Percentiles rank a stretch among this genome's conserved stretches.
phyloP scores from a whole-genome alignment of 805 yeast species.

The Maudiozyma turicensis region DNA sequence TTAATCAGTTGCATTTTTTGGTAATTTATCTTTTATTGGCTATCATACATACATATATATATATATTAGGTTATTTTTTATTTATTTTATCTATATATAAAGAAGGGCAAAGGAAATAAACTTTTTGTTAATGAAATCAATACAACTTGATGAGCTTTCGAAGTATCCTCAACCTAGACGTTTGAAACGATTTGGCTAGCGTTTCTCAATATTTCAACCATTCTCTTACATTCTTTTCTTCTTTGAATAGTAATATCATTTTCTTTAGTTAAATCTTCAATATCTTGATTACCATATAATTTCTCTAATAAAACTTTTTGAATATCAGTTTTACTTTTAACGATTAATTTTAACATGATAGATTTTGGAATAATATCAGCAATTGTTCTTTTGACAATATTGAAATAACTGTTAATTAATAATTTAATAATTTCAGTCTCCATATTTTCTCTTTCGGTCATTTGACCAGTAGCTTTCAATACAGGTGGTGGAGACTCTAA shows the following conservation, averaged over 20 bases:
- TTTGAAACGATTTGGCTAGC: constrained; percentile 79
- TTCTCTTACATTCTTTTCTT: constrained; percentile 87
- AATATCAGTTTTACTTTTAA: constrained; percentile 73
- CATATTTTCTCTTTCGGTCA: constrained; percentile 92
- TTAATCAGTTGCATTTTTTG: too few relatives aligned
- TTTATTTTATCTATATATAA: too few relatives aligned
- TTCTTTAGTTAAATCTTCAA: constrained; percentile 76
- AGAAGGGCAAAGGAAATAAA: too few relatives aligned
- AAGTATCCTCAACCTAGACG: constrained; percentile 17
- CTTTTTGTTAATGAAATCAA: not conserved
- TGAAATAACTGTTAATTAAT: constrained; percentile 80
- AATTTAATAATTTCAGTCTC: constrained; percentile 96
- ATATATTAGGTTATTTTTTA: too few relatives aligned
- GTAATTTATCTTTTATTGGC: too few relatives aligned
- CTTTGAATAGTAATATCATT: constrained; percentile 87
- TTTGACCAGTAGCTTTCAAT: constrained; percentile 77
- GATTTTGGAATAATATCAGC: constrained; percentile 94
- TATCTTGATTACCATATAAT: constrained; percentile 60
- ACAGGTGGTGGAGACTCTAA: constrained; percentile 98
- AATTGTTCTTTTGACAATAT: constrained; percentile 86
- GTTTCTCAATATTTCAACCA: constrained; percentile 85
- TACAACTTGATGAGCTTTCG: not conserved
- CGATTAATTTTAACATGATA: constrained; percentile 83
- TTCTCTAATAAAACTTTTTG: constrained; percentile 85
- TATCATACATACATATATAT: too few relatives aligned